Evolutionary conservation across 2,329 filamentous ascomycete species (phyloP), one percentile per base, ranked within the genome.

Genomic region (Xylariaceae sp.): DNA sequence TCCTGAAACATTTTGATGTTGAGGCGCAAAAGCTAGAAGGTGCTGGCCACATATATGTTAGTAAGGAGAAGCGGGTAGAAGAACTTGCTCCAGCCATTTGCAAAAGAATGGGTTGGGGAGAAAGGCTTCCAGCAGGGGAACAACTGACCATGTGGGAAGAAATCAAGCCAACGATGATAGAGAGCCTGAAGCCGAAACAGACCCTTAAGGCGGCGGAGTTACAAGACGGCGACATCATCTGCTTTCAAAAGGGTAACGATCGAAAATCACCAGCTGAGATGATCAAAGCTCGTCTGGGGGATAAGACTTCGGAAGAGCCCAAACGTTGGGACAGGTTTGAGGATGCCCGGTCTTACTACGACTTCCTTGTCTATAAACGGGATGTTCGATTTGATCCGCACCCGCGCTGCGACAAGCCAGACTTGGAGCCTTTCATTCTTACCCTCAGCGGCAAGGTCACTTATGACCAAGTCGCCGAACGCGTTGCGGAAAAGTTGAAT

Each of bases 151-250:
- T 99, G 18, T 97, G 85, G 73, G 94, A 99, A 78, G 94, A 99
- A 74, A 97, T 99, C 71, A 99, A 97, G 71, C 90, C 91, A 45
- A 89, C 84, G 52, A 97, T 97, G 91, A 96, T 99, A 58, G 95
- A 99, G 65, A 79, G 82, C 6, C 86, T 99, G 75, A 97, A 96
- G 71, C 81, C 86, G 0, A 97, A 96, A 72, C 84, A 90, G 64
- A 90, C 90, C 0, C 78, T 99, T 52, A 88, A 90, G 58, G 85
- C 89, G 52, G 94, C 94, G 1, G 95, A 99, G 67, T 87, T 99
- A 19, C 92, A 97, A 66, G 92, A 99, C 62, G 94, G 94, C 43
- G 94, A 99, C 64, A 95, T 99, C 58, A 83, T 99, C 49, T 96
- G 91, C 65, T 96, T 97, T 71, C 94, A 99, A 67, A 81, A 82